A percentile compares a stretch with the other conserved stretches of the same genome.
Conservation (phyloP, 2,329 filamentous ascomycete species). For the Neurospora crassa region DNA sequence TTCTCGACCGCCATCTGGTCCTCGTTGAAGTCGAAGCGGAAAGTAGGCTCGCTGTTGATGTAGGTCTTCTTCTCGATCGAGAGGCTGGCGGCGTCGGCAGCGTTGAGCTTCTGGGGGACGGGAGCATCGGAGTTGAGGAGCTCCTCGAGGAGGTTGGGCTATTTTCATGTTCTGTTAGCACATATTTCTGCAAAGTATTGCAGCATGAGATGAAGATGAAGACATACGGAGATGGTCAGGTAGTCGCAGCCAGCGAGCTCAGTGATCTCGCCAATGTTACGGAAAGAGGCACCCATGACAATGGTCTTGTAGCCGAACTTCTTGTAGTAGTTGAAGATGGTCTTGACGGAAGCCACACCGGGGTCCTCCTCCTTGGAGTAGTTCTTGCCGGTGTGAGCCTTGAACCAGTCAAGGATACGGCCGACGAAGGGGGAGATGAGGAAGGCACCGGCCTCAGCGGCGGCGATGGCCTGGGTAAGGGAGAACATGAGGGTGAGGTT, state of each 20-base stretch:
- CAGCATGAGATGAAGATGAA: too few species aligned
- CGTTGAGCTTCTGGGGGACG: slow-evolving; percentile 89
- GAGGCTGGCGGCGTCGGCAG: slow-evolving; percentile 53
- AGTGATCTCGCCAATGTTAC: slow-evolving; percentile 91
- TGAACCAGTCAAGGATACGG: slow-evolving; percentile 99
- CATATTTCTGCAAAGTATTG: background rate
- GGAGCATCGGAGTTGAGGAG: slow-evolving; percentile 73
- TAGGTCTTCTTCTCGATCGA: slow-evolving; percentile 83
- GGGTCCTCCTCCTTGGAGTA: slow-evolving; percentile 87
- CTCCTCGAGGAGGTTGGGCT: slow-evolving; percentile 90
- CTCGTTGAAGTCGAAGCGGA: slow-evolving; percentile 99
- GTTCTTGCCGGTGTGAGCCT: slow-evolving; percentile 89
- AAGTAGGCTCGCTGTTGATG: slow-evolving; percentile 77
- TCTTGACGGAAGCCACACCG: slow-evolving; percentile 86
- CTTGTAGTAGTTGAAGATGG: slow-evolving; percentile 99
- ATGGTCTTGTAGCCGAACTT: slow-evolving; percentile 99
- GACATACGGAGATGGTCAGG: slow-evolving; percentile 83
- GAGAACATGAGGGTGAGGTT: slow-evolving; percentile 99
- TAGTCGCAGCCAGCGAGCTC: slow-evolving; percentile 98
- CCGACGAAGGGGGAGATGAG: slow-evolving; percentile 99
- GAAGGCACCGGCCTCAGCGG: slow-evolving; percentile 89
- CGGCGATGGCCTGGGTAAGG: slow-evolving; percentile 83
- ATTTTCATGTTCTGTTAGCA: slow-evolving; percentile 8
- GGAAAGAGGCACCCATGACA: slow-evolving; percentile 99
- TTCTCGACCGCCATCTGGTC: slow-evolving; percentile 99